Base-by-base conservation (phyloP, 208 protist genomes). In the Leishmania lainsoni region DNA sequence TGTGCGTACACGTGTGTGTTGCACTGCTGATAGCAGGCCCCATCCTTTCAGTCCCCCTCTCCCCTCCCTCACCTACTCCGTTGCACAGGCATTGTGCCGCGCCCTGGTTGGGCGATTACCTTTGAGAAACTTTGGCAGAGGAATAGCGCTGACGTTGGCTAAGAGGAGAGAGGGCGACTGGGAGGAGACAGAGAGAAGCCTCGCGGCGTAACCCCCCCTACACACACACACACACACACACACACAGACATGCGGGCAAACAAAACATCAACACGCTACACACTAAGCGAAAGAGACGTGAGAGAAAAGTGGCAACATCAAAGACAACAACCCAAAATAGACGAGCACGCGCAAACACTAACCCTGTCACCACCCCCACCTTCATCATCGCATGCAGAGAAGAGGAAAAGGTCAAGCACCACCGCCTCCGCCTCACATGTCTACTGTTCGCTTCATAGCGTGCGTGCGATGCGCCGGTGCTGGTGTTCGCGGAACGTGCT, bases 401-500 rank as follows among this genome's bases (percentile, higher is more conserved):
- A 75, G 39, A 35, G 71, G 52, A 75, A 65, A 76, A 42, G 56
- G 29, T 42, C 26, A 17, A 48, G 48, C 35, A 29, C 12, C 49
- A 82, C 63, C 48, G 63, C 29, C 48, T 56, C 14, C 32, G 10
- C 4, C 45, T n/a, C 48, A n/a, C 39, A 26, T 8, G 39, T 22
- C n/a, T 52, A 32, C 52, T 10, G 6, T 17, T 20, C 5, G 16
- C 48, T 29, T 78, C 75, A 70, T 32, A 39, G 39, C 49, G 66
- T 54, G 16, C 42, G 32, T 22, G 32, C 35, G 59, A n/a, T 14
- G n/a, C 71, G 26, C 26, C 84, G 86, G 22, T 73, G 51, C 76
- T 75, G 75, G 76, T 92, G 85, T n/a, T 35, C 45, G 51, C 85
- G 81, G 85, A 92, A 97, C 32, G 86, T 86, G 14, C 85, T 56